Percentiles rank a stretch among this genome's conserved stretches.
Evolutionary conservation across 371 early-diverging fungal species (phyloP).

Genomic region (Spraguea lophii): DNA sequence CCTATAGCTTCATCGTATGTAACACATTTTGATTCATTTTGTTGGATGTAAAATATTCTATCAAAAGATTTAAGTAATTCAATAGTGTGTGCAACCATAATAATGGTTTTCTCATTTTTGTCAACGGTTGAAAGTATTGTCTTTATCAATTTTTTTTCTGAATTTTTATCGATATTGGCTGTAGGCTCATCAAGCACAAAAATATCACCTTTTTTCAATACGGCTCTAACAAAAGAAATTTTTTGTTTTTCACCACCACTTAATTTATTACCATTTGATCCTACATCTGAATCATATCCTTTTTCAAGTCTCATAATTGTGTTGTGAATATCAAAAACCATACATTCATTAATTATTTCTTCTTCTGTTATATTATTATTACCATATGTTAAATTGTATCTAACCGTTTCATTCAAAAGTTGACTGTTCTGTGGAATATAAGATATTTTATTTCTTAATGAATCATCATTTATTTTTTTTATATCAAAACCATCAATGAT

Average conservation of each 20-base stretch:
- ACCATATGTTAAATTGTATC: slow-evolving; percentile 14
- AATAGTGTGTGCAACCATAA: slow-evolving; percentile 30
- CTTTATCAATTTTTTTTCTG: slow-evolving; percentile 19
- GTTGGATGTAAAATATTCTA: background rate
- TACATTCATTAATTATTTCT: slow-evolving; percentile 50
- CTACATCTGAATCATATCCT: slow-evolving; percentile 58
- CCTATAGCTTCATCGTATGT: too few species aligned
- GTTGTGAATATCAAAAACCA: slow-evolving; percentile 56
- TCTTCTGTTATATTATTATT: background rate
- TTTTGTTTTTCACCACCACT: slow-evolving; percentile 55
- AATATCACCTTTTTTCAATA: slow-evolving; percentile 32
- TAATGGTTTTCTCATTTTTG: slow-evolving; percentile 9
- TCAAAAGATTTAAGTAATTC: slow-evolving; percentile 24
- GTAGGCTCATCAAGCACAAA: slow-evolving; percentile 48
- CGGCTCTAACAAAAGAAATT: slow-evolving; percentile 51
- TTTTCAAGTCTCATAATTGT: slow-evolving; percentile 52
- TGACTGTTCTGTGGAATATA: slow-evolving; percentile 38
- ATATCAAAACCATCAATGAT: slow-evolving; percentile 28
- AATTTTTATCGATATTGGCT: slow-evolving; percentile 48
- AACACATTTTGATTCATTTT: too few species aligned
- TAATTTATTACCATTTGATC: slow-evolving; percentile 52
- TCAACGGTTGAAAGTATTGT: slow-evolving; percentile 1
- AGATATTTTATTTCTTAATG: slow-evolving; percentile 19
- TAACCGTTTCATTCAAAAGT: slow-evolving; percentile 34
- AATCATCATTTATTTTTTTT: slow-evolving; percentile 1